Conservation (phyloP, 345 rosid genomes). For the Luvunga scandens region DNA sequence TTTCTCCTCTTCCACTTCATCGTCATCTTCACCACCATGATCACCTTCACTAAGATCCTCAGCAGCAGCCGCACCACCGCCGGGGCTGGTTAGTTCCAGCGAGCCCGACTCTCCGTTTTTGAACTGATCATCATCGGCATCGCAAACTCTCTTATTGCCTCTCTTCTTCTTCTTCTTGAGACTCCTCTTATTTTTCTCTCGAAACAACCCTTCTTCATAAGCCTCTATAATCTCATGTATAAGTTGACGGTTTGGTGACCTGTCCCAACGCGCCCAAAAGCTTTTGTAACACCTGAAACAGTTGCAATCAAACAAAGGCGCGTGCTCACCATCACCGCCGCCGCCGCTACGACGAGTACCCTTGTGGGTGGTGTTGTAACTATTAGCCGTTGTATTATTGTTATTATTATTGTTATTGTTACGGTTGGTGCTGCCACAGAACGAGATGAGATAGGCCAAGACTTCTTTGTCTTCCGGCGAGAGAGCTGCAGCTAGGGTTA, state of each 20-base stretch:
- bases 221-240: slow-evolving; percentile 46
- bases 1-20: slow-evolving; percentile 21
- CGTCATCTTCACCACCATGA: slow-evolving; percentile 1
- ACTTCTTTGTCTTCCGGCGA: slow-evolving; percentile 40
- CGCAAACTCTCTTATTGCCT: slow-evolving; percentile 10
- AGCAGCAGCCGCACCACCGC: background rate
- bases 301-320: slow-evolving; percentile 30
- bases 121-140: slow-evolving; percentile 3
- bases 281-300: slow-evolving; percentile 45
- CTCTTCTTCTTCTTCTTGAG: slow-evolving; percentile 7
- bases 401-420: too few relatives aligned
- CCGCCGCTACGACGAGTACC: background rate
- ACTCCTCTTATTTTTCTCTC: slow-evolving; percentile 16
- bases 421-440: slow-evolving; percentile 13
- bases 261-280: slow-evolving; percentile 47
- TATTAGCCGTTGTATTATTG: background rate
- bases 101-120: slow-evolving; percentile 1
- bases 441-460: slow-evolving; percentile 43
- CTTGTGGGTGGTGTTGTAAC: background rate
- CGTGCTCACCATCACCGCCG: slow-evolving; percentile 18
- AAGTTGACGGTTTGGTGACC: slow-evolving; percentile 35
- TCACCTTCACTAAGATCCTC: background rate
- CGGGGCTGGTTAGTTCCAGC: background rate
- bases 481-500: slow-evolving; percentile 31
- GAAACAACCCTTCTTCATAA: slow-evolving; percentile 31